phyloP scores from a whole-genome alignment of 106 monocot genomes.

The Dioscorea zingiberensis region DNA sequence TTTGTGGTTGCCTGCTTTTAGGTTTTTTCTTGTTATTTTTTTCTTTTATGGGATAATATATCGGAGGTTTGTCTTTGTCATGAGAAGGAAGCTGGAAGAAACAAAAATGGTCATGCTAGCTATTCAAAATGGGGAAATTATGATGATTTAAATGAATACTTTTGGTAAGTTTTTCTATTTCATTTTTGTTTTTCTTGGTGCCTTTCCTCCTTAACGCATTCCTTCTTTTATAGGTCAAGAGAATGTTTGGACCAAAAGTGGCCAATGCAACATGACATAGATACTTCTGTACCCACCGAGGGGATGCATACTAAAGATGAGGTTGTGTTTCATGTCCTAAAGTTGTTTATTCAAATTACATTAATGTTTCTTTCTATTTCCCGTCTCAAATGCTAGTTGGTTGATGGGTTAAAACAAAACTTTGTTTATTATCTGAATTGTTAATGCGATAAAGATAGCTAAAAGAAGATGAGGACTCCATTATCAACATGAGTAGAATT shows the following conservation, averaged over 20 bases:
- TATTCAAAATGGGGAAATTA: constrained; percentile 98
- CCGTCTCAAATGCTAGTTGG: too few relatives aligned
- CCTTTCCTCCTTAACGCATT: constrained; percentile 4
- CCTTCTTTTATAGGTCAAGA: constrained; percentile 59
- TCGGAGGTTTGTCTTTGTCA: constrained; percentile 12
- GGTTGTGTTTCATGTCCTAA: constrained; percentile 22
- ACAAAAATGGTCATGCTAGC: constrained; percentile 66
- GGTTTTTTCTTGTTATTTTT: constrained; percentile 4
- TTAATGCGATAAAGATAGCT: too few relatives aligned
- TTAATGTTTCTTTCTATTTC: too few relatives aligned
- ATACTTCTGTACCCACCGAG: constrained; percentile 59
- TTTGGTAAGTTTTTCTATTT: constrained; percentile 49
- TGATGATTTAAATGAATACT: constrained; percentile 98
- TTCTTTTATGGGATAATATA: not conserved
- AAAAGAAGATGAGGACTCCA: too few relatives aligned
- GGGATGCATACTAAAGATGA: constrained; percentile 28
- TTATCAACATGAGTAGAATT: too few relatives aligned
- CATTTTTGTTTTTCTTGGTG: not conserved
- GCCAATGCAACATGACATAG: constrained; percentile 53
- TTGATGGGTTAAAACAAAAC: too few relatives aligned
- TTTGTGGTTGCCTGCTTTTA: not conserved
- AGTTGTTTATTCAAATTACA: too few relatives aligned
- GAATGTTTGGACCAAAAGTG: constrained; percentile 77
- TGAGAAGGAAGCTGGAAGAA: constrained; percentile 71
- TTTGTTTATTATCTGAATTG: too few relatives aligned